Base-by-base conservation (phyloP, 2,329 filamentous ascomycete genomes). In the Aureobasidium sp. region DNA sequence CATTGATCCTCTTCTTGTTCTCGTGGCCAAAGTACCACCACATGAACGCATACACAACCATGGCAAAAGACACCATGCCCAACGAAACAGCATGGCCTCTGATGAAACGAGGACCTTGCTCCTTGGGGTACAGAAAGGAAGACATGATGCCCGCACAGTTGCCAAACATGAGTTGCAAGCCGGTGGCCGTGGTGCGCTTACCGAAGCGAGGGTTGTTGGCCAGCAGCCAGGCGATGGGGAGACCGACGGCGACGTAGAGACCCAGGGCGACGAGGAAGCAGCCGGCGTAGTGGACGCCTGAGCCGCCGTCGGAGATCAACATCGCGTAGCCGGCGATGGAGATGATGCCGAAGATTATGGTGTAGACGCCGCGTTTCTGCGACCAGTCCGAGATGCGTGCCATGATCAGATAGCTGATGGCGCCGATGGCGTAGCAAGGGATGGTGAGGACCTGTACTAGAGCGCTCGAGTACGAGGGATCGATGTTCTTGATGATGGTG, bases 211-310 rank as follows among this genome's bases (percentile, higher is more conserved):
- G 88, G 17, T 81, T 80, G 62, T 90, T 91, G 19, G 81, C 84
- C 0, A 86, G 81, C 40, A 86, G 64, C 82, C 81, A 84, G 3
- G 81, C 80, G 9, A 84, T 71, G 4, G 80, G 80, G 21, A 84
- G 67, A 1, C 81, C 81, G 13, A 83, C 79, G 8, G 74, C 73
- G 15, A 83, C 78, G 65, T 92, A 93, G 2, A 93, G 70, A 0
- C 88, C 89, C 62, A 84, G 79, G 0, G 88, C 88, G 0, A 91
- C 82, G n/a, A 93, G 74, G 70, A 91, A 87, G 63, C 87, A 90
- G 1, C 84, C 88, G 64, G 89, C 87, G 67, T 90, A 92, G 65
- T 87, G 86, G 7, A 84, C 87, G 0, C 82, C 84, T 0, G 81
- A 77, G 1, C 81, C 72, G 2, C 79, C 75, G 50, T 85, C 75